phyloP scores from a whole-genome alignment of 2,329 filamentous ascomycete genomes.

The Aspergillus versicolor region DNA sequence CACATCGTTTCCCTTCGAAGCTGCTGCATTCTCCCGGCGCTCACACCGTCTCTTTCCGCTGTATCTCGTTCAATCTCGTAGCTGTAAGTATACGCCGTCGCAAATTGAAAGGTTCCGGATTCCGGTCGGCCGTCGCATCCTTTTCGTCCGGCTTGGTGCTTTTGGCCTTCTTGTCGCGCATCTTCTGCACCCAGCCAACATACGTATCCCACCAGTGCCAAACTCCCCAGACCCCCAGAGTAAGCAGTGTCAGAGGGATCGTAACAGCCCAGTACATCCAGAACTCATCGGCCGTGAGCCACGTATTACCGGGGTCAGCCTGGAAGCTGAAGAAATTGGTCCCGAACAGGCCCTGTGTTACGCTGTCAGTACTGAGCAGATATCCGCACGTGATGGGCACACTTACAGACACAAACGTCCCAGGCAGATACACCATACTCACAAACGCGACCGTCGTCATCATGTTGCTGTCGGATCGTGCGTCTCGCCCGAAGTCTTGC shows the following conservation, averaged over 20 bases:
- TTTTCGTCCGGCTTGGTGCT: background rate
- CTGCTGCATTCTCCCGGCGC: background rate
- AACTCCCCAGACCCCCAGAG: slow-evolving; percentile 25
- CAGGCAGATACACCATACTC: slow-evolving; percentile 29
- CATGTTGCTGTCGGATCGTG: slow-evolving; percentile 25
- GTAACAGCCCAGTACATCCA: slow-evolving; percentile 36
- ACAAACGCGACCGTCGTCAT: slow-evolving; percentile 33
- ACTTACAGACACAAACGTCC: slow-evolving; percentile 32
- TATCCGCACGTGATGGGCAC: background rate
- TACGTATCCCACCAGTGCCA: slow-evolving; percentile 17
- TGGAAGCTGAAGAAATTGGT: slow-evolving; percentile 36
- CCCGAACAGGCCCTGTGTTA: slow-evolving; percentile 34
- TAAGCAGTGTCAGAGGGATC: slow-evolving; percentile 27
- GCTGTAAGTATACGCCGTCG: background rate
- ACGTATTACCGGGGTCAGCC: slow-evolving; percentile 18
- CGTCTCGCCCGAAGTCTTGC: slow-evolving; percentile 25
- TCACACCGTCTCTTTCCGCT: slow-evolving; percentile 5
- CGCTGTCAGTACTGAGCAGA: background rate
- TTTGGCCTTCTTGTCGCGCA: background rate
- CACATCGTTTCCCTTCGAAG: background rate
- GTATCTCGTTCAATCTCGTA: background rate
- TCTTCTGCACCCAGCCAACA: background rate
- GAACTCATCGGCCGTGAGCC: slow-evolving; percentile 26
- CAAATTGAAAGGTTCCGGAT: background rate
- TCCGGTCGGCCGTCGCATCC: background rate